These are phyloP conservation scores for Tagetes patula DNA, from an alignment of 129 eudicot species.

Conservation along the genomic window DNA sequence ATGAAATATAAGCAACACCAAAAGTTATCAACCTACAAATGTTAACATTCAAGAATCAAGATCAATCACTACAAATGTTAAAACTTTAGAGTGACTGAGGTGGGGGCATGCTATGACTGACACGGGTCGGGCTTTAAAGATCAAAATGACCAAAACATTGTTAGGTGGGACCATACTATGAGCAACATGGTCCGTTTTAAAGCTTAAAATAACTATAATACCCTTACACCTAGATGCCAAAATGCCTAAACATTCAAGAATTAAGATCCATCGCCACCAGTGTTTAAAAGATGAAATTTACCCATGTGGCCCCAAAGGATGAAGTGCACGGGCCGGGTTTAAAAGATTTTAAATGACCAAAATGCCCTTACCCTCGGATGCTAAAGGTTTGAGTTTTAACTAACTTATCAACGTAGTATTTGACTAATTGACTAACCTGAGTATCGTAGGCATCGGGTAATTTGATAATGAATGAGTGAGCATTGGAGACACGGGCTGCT, in stretches of 20 bases:
- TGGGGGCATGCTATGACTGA: constrained; percentile 4
- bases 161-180: neutral
- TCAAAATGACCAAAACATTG: neutral
- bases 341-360: constrained; percentile 12
- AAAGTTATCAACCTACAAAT: constrained; percentile 27
- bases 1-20: constrained; percentile 26
- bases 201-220: constrained; percentile 15
- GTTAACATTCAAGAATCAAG: neutral
- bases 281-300: constrained; percentile 10
- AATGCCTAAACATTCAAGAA: constrained; percentile 14
- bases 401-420: neutral
- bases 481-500: constrained; percentile 96
- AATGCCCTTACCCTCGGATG: constrained; percentile 10
- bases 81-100: constrained; percentile 17
- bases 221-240: neutral
- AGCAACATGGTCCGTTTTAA: neutral
- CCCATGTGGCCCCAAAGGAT: constrained; percentile 12
- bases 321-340: neutral
- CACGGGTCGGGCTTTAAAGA: neutral
- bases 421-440: constrained; percentile 53
- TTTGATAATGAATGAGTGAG: constrained; percentile 84
- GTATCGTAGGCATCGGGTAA: constrained; percentile 91
- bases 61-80: constrained; percentile 32
- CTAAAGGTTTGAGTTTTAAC: neutral
- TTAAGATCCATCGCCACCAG: constrained; percentile 43